These are phyloP conservation scores for Gossypium armourianum DNA, from an alignment of 441 rosid genomes.

Conservation along the genomic window DNA sequence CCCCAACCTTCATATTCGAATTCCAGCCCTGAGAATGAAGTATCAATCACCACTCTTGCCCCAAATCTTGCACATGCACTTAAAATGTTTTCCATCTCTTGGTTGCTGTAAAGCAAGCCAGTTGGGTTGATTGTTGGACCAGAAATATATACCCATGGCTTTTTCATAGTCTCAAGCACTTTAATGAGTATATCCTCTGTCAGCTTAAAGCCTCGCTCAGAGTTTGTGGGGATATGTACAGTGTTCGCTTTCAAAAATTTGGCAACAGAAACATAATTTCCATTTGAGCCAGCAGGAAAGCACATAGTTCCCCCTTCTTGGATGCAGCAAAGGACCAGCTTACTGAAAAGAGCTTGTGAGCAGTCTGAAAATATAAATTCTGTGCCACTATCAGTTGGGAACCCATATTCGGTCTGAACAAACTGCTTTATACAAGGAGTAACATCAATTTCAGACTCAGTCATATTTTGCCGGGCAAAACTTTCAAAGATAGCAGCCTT, in stretches of 20 bases:
- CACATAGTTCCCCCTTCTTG: constrained; percentile 81
- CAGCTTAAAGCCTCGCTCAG: constrained; percentile 54
- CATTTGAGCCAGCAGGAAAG: constrained; percentile 76
- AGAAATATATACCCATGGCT: constrained; percentile 77
- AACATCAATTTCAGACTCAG: constrained; percentile 72
- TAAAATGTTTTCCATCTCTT: constrained; percentile 54
- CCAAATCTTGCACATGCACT: constrained; percentile 58
- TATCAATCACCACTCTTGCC: constrained; percentile 70
- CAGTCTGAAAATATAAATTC: constrained; percentile 69
- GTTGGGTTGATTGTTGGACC: constrained; percentile 87
- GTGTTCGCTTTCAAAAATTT: constrained; percentile 59
- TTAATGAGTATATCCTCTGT: constrained; percentile 36
- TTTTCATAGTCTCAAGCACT: constrained; percentile 42
- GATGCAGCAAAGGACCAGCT: constrained; percentile 63
- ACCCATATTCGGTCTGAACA: constrained; percentile 48
- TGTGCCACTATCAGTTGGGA: constrained; percentile 39
- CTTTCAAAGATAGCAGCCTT: constrained; percentile 87
- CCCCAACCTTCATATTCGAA: constrained; percentile 42
- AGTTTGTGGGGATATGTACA: constrained; percentile 43
- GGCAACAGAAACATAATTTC: constrained; percentile 68
- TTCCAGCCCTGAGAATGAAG: constrained; percentile 81
- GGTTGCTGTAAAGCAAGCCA: constrained; percentile 59
- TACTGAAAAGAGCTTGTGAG: constrained; percentile 58
- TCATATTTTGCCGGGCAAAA: constrained; percentile 73
- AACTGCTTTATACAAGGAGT: constrained; percentile 56